Percentiles rank a stretch among this genome's conserved stretches.
These are phyloP conservation scores for Alternaria gaisen DNA, from an alignment of 2,329 filamentous ascomycete species.

Conservation along the genomic window DNA sequence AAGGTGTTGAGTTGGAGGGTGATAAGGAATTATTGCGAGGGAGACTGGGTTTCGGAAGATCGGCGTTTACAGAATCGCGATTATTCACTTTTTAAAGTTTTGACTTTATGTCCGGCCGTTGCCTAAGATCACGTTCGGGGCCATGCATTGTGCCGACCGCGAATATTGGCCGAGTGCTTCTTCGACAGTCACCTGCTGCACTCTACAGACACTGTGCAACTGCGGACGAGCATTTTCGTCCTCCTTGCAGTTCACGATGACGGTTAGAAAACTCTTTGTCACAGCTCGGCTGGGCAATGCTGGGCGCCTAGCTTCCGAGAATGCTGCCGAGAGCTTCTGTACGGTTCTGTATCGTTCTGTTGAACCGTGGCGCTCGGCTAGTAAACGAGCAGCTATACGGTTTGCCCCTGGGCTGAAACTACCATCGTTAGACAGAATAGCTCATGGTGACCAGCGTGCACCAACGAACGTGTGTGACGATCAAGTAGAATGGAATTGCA, in stretches of 20 bases:
- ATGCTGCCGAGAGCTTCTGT: conserved; percentile 24
- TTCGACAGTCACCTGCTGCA: conserved; percentile 2
- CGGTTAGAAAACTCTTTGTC: conserved; percentile 21
- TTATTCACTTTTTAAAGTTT: conserved; percentile 3
- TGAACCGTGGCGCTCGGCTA: conserved; percentile 11
- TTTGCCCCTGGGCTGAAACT: background rate
- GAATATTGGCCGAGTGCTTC: conserved; percentile 1
- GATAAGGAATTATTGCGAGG: conserved; percentile 9
- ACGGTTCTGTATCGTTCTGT: conserved; percentile 17
- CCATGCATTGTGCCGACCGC: conserved; percentile 13
- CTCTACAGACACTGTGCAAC: conserved; percentile 4
- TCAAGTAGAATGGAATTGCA: background rate
- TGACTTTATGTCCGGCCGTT: background rate
- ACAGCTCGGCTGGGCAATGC: conserved; percentile 29
- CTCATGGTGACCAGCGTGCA: conserved; percentile 9
- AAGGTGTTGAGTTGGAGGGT: conserved; percentile 23
- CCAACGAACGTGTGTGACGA: background rate
- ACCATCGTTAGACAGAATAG: background rate
- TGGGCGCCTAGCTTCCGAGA: conserved; percentile 26
- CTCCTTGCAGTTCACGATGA: conserved; percentile 27
- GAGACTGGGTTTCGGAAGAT: conserved; percentile 17
- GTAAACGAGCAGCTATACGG: background rate
- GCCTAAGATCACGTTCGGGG: conserved; percentile 10
- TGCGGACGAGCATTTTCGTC: background rate
- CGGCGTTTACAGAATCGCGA: conserved; percentile 20